A percentile compares a stretch with the other conserved stretches of the same genome.
Evolutionary conservation across 441 rosid species (phyloP).

Genomic region (Populus hybrid): DNA sequence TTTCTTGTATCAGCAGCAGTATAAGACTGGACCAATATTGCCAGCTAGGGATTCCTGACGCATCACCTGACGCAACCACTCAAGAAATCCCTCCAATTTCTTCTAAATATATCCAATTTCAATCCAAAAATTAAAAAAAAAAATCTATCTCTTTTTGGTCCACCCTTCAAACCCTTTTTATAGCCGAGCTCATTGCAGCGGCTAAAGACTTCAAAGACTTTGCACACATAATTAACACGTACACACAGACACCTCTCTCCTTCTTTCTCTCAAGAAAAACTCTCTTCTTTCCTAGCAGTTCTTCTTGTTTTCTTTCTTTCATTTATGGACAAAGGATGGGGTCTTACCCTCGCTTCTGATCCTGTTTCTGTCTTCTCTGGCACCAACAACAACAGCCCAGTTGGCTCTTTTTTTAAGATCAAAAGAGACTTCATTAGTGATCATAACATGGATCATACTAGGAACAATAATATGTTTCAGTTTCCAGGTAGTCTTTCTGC

Average conservation of each 20-base stretch:
- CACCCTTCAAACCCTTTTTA: constrained; percentile 55
- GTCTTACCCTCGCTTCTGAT: constrained; percentile 73
- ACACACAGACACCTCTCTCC: not conserved
- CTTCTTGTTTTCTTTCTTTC: constrained; percentile 4
- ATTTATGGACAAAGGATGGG: constrained; percentile 83
- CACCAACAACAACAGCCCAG: not conserved
- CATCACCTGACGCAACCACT: constrained; percentile 49
- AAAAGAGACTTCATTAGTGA: not conserved
- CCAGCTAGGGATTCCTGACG: constrained; percentile 52
- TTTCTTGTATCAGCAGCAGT: not conserved
- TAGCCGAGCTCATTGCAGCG: constrained; percentile 58
- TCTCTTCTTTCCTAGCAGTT: constrained; percentile 1
- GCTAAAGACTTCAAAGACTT: constrained; percentile 64
- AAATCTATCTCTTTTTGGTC: constrained; percentile 25
- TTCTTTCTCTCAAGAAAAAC: not conserved
- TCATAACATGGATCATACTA: not conserved
- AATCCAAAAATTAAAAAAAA: not conserved
- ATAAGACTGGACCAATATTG: constrained; percentile 5
- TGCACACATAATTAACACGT: constrained; percentile 1
- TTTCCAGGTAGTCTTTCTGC: constrained; percentile 39
- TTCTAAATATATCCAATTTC: not conserved
- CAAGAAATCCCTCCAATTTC: constrained; percentile 8
- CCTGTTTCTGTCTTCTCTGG: constrained; percentile 34
- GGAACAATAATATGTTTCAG: constrained; percentile 34
- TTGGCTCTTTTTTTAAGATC: constrained; percentile 7